These are phyloP conservation scores for Penicillium flavigenum DNA, from an alignment of 495 filamentous ascomycete species.

Conservation along the genomic window DNA sequence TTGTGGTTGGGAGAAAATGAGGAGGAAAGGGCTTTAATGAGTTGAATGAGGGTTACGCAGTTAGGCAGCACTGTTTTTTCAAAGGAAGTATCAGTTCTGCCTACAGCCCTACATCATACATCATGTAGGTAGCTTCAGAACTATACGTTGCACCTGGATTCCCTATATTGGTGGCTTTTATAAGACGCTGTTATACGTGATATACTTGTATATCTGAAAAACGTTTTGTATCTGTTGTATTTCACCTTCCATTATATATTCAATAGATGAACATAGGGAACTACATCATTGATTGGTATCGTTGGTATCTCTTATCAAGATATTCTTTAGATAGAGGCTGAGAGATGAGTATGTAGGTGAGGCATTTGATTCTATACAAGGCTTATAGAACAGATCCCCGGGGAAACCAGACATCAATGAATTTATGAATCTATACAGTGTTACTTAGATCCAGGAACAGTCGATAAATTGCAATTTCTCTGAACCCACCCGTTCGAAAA, in stretches of 20 bases:
- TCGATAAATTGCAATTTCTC: neutral
- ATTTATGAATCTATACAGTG: too few relatives aligned
- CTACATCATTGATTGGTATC: too few relatives aligned
- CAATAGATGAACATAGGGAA: neutral
- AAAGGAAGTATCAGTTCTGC: slow-evolving; percentile 6
- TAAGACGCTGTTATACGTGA: neutral
- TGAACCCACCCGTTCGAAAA: neutral
- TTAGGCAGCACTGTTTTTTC: neutral
- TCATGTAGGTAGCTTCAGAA: neutral
- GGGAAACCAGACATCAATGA: too few relatives aligned
- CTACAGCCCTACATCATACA: neutral
- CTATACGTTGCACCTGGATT: neutral
- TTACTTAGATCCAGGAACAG: too few relatives aligned
- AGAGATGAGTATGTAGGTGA: too few relatives aligned
- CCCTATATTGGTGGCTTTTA: neutral
- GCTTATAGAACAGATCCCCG: too few relatives aligned
- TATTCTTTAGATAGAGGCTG: too few relatives aligned
- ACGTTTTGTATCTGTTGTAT: neutral
- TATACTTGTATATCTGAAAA: neutral
- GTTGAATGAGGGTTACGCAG: slow-evolving; percentile 9
- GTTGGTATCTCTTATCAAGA: neutral
- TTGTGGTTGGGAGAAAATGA: slow-evolving; percentile 22
- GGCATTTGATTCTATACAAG: too few relatives aligned
- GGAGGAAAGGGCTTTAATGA: slow-evolving; percentile 12
- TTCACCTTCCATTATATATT: neutral